phyloP scores from a whole-genome alignment of 768 basidiomycete genomes.

The Lactifluus echinatus region DNA sequence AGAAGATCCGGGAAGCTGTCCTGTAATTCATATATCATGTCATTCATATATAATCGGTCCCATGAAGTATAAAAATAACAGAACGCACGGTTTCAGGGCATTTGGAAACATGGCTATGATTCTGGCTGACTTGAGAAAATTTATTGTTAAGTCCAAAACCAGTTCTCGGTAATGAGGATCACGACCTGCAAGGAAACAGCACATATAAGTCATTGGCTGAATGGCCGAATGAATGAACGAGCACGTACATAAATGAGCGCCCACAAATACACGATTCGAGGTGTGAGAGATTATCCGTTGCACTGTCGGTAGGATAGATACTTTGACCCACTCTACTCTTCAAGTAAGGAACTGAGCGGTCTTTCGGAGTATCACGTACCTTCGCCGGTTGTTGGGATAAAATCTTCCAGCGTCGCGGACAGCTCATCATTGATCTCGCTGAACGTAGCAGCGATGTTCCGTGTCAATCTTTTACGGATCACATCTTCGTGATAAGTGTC shows the following conservation, averaged over 20 bases:
- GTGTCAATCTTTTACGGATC: conserved; percentile 17
- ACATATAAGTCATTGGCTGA: not conserved
- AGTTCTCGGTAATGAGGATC: conserved; percentile 34
- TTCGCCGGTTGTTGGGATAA: conserved; percentile 25
- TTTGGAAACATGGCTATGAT: conserved; percentile 34
- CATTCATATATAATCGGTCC: too few relatives aligned
- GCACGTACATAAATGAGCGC: conserved; percentile 32
- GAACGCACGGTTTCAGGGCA: conserved; percentile 37
- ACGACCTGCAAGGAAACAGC: conserved; percentile 27
- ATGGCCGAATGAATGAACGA: too few relatives aligned
- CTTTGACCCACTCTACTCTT: conserved; percentile 30
- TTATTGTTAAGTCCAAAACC: conserved; percentile 30
- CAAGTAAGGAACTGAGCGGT: not conserved
- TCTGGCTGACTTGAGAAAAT: conserved; percentile 27
- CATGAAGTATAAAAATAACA: too few relatives aligned
- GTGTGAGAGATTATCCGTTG: not conserved
- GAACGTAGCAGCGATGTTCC: conserved; percentile 29
- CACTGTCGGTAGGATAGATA: conserved; percentile 20
- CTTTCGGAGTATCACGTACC: not conserved
- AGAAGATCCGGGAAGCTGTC: too few relatives aligned
- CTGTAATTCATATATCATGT: too few relatives aligned
- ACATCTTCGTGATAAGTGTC: conserved; percentile 28
- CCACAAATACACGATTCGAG: conserved; percentile 29
- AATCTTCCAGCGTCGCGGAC: conserved; percentile 31
- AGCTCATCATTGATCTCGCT: conserved; percentile 40